Conservation (phyloP, 345 rosid species). For the Pseudoturritis turrita region DNA sequence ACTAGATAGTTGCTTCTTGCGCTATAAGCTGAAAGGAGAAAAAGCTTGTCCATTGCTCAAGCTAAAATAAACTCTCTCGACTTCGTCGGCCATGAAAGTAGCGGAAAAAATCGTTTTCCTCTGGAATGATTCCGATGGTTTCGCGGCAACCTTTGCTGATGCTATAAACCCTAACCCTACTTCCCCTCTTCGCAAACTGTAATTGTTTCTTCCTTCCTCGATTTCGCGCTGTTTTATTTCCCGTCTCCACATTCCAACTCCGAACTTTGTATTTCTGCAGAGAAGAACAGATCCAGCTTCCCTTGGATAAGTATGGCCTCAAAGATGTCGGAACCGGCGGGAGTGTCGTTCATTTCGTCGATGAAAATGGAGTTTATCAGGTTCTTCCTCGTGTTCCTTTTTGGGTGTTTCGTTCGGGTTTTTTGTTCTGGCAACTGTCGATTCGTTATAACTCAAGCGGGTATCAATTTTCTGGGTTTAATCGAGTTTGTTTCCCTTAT, state of each 20-base stretch:
- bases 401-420: neutral
- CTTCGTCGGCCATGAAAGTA: slow-evolving; percentile 39
- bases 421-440: neutral
- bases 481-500: neutral
- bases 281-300: slow-evolving; percentile 51
- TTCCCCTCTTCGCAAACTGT: slow-evolving; percentile 48
- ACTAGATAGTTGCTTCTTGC: neutral
- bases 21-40: neutral
- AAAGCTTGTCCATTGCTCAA: neutral
- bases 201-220: slow-evolving; percentile 16
- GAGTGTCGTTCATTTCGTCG: slow-evolving; percentile 50
- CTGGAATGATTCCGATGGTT: slow-evolving; percentile 47
- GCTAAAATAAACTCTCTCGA: neutral
- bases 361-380: slow-evolving; percentile 45
- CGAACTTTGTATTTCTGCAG: slow-evolving; percentile 30
- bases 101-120: slow-evolving; percentile 53
- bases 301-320: slow-evolving; percentile 48
- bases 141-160: slow-evolving; percentile 40
- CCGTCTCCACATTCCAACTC: neutral
- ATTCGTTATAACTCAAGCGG: neutral
- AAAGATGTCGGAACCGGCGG: slow-evolving; percentile 39
- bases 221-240: neutral
- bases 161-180: slow-evolving; percentile 44
- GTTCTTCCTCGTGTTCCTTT: slow-evolving; percentile 24
- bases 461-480: neutral